Percentiles rank a stretch among this genome's conserved stretches.
These are phyloP conservation scores for Cutaneotrichosporon curvatum DNA, from an alignment of 1,284 basidiomycete species.

Conservation along the genomic window DNA sequence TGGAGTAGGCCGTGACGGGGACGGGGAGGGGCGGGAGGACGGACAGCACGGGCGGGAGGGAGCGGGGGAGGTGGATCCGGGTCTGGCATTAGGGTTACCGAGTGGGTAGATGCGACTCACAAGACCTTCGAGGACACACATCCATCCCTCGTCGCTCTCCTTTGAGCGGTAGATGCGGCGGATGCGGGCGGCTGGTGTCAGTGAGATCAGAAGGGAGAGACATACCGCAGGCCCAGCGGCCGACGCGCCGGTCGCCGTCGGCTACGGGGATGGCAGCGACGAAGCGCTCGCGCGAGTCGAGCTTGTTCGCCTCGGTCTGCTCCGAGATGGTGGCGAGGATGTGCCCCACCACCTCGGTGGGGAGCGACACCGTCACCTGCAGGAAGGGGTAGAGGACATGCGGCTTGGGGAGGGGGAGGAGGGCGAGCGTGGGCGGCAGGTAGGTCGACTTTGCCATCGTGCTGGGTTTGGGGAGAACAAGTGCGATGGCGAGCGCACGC, in stretches of 20 bases:
- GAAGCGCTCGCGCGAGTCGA: constrained; percentile 15
- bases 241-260: constrained; percentile 36
- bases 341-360: constrained; percentile 24
- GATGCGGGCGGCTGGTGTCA: constrained; percentile 31
- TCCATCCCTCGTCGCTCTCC: constrained; percentile 18
- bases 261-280: constrained; percentile 38
- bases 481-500: background rate
- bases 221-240: constrained; percentile 40
- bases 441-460: constrained; percentile 20
- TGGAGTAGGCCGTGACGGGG: constrained; percentile 27
- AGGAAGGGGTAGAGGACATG: constrained; percentile 38
- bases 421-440: constrained; percentile 35
- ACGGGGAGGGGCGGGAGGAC: constrained; percentile 35
- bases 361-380: constrained; percentile 23
- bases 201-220: background rate
- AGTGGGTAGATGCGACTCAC: constrained; percentile 15
- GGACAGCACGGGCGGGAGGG: constrained; percentile 37
- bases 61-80: constrained; percentile 34
- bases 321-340: constrained; percentile 30
- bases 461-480: background rate
- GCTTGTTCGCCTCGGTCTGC: constrained; percentile 21
- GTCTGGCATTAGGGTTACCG: constrained; percentile 12
- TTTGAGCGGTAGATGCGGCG: constrained; percentile 27
- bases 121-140: constrained; percentile 33
- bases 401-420: constrained; percentile 34